phyloP scores from a whole-genome alignment of 257 asterid species.

The Perilla frutescens region DNA sequence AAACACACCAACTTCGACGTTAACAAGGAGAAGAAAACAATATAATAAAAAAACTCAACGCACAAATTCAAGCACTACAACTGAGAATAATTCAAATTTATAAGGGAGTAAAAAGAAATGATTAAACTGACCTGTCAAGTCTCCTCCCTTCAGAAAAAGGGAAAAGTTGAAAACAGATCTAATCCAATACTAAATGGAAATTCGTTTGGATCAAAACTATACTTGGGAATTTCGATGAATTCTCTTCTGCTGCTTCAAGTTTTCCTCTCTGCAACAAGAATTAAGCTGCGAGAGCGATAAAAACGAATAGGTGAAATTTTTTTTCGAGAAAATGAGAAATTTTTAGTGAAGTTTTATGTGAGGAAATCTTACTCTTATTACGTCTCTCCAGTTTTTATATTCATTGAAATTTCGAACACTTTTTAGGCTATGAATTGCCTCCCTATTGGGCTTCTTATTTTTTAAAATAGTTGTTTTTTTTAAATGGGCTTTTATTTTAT shows the following conservation, averaged over 20 bases:
- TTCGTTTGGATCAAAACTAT: constrained; percentile 37
- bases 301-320: constrained; percentile 30
- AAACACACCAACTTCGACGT: constrained; percentile 37
- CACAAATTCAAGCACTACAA: constrained; percentile 28
- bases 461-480: not conserved
- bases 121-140: constrained; percentile 52
- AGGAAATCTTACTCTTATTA: constrained; percentile 24
- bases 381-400: constrained; percentile 42
- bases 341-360: constrained; percentile 42
- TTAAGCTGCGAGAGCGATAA: constrained; percentile 35
- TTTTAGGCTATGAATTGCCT: constrained; percentile 23
- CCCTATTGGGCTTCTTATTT: not conserved
- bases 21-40: constrained; percentile 32
- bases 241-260: constrained; percentile 16
- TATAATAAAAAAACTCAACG: not conserved
- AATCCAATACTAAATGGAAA: constrained; percentile 38
- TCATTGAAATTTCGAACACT: constrained; percentile 31
- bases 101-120: not conserved
- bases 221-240: constrained; percentile 25
- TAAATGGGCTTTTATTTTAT: not conserved
- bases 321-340: constrained; percentile 4
- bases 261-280: constrained; percentile 37
- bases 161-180: constrained; percentile 66
- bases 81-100: constrained; percentile 17
- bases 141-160: constrained; percentile 45